Base-by-base conservation (phyloP, 352 stramenopile genomes). In the Phytophthora pisi region DNA sequence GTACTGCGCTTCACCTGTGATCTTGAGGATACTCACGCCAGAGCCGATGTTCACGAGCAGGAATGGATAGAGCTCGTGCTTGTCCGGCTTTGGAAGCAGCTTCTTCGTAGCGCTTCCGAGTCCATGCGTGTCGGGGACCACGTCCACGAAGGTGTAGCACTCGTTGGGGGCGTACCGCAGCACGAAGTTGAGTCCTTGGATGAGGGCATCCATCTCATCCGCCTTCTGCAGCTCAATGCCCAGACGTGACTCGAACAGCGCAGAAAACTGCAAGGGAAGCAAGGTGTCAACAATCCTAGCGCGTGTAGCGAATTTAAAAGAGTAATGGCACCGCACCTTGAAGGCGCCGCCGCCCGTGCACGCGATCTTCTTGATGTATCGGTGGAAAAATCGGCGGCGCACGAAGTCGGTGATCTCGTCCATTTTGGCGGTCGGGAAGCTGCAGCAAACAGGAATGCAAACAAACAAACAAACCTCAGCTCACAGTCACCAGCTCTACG, bases 41-140 rank as follows among this genome's bases (percentile, higher is more conserved):
- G 96, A 99, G 30, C 97, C 97, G 75, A 99, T 99, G 51, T 98
- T 99, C 13, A 99, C 97, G 8, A 99, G 79, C 51, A 99, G 74
- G 73, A 98, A 99, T 23, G 97, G 97, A 76, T 99, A 99, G 57
- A 93, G 56, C 36, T 79, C 68, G 42, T 73, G 57, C 31, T 78
- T 75, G 11, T 72, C 53, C 34, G 76, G 79, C 36, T 81, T 92
- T 11, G 89, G 81, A 13, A 91, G 65, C 45, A 91, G 66, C 61
- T 78, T 81, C 70, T 90, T 88, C 4, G 83, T 88, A 2, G 75
- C 83, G 45, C 72, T 64, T n/a, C 80, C 78, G 2, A 90, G 68
- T 5, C 82, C 82, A 8, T 84, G 74, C 9, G 82, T 89, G 50
- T 83, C 75, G 50, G 86, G 74, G 59, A 87, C 59, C 16, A 91